phyloP scores from a whole-genome alignment of 139 green algal species.

The Coelastrella sp. region DNA sequence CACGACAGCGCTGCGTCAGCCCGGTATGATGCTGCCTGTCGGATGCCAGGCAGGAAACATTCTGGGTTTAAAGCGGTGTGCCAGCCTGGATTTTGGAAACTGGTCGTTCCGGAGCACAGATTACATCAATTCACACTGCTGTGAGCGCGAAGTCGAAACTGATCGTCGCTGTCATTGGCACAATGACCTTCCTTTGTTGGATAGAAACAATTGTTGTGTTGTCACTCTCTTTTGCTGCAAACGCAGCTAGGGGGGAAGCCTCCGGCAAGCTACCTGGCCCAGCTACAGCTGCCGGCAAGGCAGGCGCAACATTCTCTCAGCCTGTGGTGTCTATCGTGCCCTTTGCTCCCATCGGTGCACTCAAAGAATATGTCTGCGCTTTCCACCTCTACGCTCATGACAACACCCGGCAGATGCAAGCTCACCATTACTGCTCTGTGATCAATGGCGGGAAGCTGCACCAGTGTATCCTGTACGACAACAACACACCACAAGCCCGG shows the following conservation, averaged over 20 bases:
- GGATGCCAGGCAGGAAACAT: not conserved
- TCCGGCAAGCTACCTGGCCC: not conserved
- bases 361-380: not conserved
- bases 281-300: not conserved
- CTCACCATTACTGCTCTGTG: constrained; percentile 2
- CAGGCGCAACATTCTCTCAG: not conserved
- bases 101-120: too few species aligned
- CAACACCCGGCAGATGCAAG: not conserved
- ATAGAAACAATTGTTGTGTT: too few species aligned
- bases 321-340: not conserved
- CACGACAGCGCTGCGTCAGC: not conserved
- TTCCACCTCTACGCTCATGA: not conserved
- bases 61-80: too few species aligned
- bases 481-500: not conserved
- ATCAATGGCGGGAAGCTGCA: not conserved
- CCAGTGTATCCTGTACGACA: constrained; percentile 1
- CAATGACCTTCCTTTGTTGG: too few species aligned
- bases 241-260: too few species aligned
- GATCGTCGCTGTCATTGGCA: too few species aligned
- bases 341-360: not conserved
- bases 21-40: not conserved
- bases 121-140: too few species aligned
- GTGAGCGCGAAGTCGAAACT: too few species aligned
- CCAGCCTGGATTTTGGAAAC: too few species aligned
- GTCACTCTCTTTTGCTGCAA: too few species aligned